phyloP scores from a whole-genome alignment of 2,329 filamentous ascomycete genomes.

The Colletotrichum sojae region DNA sequence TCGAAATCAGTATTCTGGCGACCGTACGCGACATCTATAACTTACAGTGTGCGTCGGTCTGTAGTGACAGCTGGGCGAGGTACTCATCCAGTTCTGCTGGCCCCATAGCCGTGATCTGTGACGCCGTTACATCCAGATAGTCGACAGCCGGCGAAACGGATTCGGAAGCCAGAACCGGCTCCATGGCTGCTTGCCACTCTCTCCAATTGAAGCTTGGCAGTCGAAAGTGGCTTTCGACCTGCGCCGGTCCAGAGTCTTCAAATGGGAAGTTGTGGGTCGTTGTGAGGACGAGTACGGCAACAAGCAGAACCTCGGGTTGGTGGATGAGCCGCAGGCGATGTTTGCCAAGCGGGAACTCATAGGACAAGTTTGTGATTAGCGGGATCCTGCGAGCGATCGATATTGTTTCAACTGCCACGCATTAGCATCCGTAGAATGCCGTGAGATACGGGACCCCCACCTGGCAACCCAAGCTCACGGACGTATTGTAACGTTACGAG shows the following conservation, averaged over 20 bases:
- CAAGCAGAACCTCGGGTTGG: constrained; percentile 82
- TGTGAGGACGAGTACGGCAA: constrained; percentile 79
- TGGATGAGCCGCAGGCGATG: constrained; percentile 64
- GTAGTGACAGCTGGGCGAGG: constrained; percentile 60
- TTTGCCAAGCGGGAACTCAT: constrained; percentile 68
- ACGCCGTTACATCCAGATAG: constrained; percentile 70
- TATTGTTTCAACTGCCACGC: constrained; percentile 42
- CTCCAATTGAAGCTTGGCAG: constrained; percentile 78
- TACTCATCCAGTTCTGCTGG: constrained; percentile 75
- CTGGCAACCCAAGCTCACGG: constrained; percentile 80
- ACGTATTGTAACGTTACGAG: constrained; percentile 79
- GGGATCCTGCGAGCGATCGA: constrained; percentile 71
- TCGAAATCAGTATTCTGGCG: constrained; percentile 1
- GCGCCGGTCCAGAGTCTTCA: constrained; percentile 66
- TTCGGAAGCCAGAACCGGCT: constrained; percentile 44
- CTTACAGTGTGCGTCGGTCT: constrained; percentile 52
- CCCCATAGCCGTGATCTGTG: constrained; percentile 74
- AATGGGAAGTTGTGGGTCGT: constrained; percentile 87
- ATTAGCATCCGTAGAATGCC: not conserved
- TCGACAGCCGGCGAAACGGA: constrained; percentile 46
- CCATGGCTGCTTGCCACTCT: constrained; percentile 73
- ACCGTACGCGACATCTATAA: constrained; percentile 47
- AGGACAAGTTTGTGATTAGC: constrained; percentile 64
- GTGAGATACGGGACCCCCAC: constrained; percentile 59
- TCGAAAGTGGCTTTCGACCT: constrained; percentile 57